Percentiles rank a stretch among this genome's conserved stretches.
Evolutionary conservation across 2,329 filamentous ascomycete species (phyloP).

Genomic region (Gaeumannomyces tritici): DNA sequence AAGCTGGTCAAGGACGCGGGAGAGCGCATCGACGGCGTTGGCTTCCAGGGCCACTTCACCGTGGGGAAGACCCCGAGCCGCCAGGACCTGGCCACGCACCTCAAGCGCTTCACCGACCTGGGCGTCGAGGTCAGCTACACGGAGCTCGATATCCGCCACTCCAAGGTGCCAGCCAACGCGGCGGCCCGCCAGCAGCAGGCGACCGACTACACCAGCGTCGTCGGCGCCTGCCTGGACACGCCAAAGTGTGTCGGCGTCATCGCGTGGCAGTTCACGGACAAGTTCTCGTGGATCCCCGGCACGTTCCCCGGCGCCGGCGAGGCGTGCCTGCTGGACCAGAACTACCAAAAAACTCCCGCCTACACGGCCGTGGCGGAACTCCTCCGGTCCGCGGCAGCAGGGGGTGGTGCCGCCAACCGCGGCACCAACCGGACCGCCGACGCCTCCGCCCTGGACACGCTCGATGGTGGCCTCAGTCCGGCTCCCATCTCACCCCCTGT

Average conservation of each 20-base stretch:
- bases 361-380: conserved; percentile 14
- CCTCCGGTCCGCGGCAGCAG: background rate
- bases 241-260: conserved; percentile 31
- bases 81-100: conserved; percentile 23
- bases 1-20: conserved; percentile 19
- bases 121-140: conserved; percentile 40
- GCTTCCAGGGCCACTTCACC: conserved; percentile 40
- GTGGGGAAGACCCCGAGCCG: conserved; percentile 30
- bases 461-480: too few relatives aligned
- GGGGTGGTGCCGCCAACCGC: too few relatives aligned
- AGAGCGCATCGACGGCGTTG: conserved; percentile 40
- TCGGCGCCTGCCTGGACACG: conserved; percentile 27
- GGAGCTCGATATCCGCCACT: conserved; percentile 40
- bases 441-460: too few relatives aligned
- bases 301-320: conserved; percentile 29
- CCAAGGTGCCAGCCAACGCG: conserved; percentile 30
- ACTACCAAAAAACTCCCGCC: conserved; percentile 28
- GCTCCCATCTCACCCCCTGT: background rate
- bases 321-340: conserved; percentile 26
- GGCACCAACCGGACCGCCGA: too few relatives aligned
- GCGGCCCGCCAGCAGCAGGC: conserved; percentile 34
- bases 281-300: conserved; percentile 19
- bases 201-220: conserved; percentile 30
- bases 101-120: conserved; percentile 28
- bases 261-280: conserved; percentile 31